Evolutionary conservation across 2,329 filamentous ascomycete genomes (phyloP), one percentile per base, ranked within the genome.

Genomic region (Alternaria novae-zelandiae): DNA sequence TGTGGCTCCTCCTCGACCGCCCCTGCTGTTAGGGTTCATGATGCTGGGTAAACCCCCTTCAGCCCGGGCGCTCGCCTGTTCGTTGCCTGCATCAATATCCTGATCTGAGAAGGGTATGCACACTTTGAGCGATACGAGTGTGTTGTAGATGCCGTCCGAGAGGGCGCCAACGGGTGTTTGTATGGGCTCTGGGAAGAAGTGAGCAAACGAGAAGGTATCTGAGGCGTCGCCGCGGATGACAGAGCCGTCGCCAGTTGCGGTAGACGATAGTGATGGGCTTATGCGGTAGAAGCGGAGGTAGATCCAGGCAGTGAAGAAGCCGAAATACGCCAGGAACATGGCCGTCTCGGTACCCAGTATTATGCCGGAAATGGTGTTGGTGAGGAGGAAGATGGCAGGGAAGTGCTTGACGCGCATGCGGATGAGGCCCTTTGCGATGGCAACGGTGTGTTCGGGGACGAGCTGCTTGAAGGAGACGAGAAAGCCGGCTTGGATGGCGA

Each of bases 391-490:
- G 79, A 89, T 91, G 85, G 82, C 96, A 67, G 83, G 97, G 83
- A 91, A 90, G 78, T 91, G 89, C 78, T 90, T 90, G 58, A 99
- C 94, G 70, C 95, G 92, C 79, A 98, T 89, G 64, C 96, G 97
- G 63, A 98, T 79, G 65, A 97, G 83, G 68, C 94, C 94, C 68
- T 91, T 91, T 83, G 97, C 95, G 62, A 99, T 88, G 5, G 95
- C 96, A 57, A 98, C 95, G 11, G 96, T 99, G 81, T 99, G 96
- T 66, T 97, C 94, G 21, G 96, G 96, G 36, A 98, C 91, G 54
- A 99, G 92, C 82, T 99, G 96, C 82, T 97, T 98, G 82, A 98
- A 97, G 58, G 95, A 93, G 73, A 98, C 93, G 65, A 99, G 91
- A 83, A 98, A 98, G 65, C 92, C 90, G 50, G 96, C 94, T 80